A percentile compares a stretch with the other conserved stretches of the same genome.
Evolutionary conservation across 108 stramenopile genomes (phyloP).

Genomic region (Fistulifera pelliculosa): DNA sequence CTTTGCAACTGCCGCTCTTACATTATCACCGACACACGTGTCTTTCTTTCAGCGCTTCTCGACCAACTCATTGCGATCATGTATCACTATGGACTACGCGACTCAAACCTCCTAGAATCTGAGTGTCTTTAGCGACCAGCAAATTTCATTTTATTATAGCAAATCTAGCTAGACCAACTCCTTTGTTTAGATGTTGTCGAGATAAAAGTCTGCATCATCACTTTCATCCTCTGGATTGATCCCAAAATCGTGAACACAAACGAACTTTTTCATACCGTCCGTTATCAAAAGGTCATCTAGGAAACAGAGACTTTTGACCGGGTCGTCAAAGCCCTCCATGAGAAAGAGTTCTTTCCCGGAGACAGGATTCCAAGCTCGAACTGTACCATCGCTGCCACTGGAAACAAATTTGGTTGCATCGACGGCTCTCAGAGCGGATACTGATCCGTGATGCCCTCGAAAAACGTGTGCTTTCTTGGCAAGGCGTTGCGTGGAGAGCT

Average conservation of each 20-base stretch:
- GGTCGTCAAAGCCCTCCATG: conserved; percentile 51
- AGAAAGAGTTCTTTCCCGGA: conserved; percentile 36
- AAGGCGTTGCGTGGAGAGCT: conserved; percentile 45
- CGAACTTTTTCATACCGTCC: conserved; percentile 36
- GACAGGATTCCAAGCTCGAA: conserved; percentile 36
- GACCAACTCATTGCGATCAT: too few relatives aligned
- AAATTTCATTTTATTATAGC: too few relatives aligned
- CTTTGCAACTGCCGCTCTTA: too few relatives aligned
- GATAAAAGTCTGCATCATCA: too few relatives aligned
- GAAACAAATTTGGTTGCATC: conserved; percentile 40
- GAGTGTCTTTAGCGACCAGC: too few relatives aligned
- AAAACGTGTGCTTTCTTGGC: conserved; percentile 48
- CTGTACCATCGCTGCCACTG: conserved; percentile 35
- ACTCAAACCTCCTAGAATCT: too few relatives aligned
- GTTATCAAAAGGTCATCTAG: conserved; percentile 41
- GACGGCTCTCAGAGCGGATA: conserved; percentile 32
- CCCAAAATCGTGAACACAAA: conserved; percentile 55
- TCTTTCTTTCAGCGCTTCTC: too few relatives aligned
- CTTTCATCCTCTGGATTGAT: background rate
- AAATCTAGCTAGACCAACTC: too few relatives aligned
- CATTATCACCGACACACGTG: too few relatives aligned
- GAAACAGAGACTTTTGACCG: conserved; percentile 44
- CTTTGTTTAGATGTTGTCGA: too few relatives aligned
- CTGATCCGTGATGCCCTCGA: conserved; percentile 27
- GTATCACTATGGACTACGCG: too few relatives aligned